Conservation (phyloP, 2,329 filamentous ascomycete species). For the Biscogniauxia sp. region DNA sequence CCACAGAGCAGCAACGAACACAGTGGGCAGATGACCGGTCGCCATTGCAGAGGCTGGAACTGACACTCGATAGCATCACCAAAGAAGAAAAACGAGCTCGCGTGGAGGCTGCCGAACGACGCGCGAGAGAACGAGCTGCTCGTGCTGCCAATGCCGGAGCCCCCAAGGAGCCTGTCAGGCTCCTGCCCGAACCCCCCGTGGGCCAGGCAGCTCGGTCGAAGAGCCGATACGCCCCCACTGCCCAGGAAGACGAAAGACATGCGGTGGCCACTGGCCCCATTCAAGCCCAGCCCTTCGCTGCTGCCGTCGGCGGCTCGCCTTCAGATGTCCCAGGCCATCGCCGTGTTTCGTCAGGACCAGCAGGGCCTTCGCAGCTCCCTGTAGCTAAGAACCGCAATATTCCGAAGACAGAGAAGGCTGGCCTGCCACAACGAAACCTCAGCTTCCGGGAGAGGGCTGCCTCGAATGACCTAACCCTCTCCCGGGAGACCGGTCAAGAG, state of each 20-base stretch:
- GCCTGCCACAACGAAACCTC: constrained; percentile 51
- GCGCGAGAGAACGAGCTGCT: constrained; percentile 61
- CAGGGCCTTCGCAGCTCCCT: constrained; percentile 30
- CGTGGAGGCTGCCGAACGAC: constrained; percentile 76
- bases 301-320: constrained; percentile 26
- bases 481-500: constrained; percentile 27
- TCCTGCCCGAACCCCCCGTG: constrained; percentile 18
- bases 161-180: constrained; percentile 12
- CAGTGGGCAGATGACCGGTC: constrained; percentile 78
- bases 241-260: constrained; percentile 24
- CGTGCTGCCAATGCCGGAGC: constrained; percentile 21
- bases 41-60: constrained; percentile 89
- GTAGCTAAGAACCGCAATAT: constrained; percentile 25
- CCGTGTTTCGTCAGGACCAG: constrained; percentile 27
- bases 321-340: constrained; percentile 31
- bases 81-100: constrained; percentile 92
- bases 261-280: constrained; percentile 23
- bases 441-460: constrained; percentile 60
- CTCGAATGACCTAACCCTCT: constrained; percentile 40
- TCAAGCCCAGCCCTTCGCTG: constrained; percentile 24
- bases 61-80: constrained; percentile 85
- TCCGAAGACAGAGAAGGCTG: constrained; percentile 26
- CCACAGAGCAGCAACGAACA: constrained; percentile 44
- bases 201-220: constrained; percentile 35
- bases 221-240: constrained; percentile 25